Evolutionary conservation across 495 filamentous ascomycete genomes (phyloP), one percentile per base, ranked within the genome.

Genomic region (Aspergillus carlsbadensis): DNA sequence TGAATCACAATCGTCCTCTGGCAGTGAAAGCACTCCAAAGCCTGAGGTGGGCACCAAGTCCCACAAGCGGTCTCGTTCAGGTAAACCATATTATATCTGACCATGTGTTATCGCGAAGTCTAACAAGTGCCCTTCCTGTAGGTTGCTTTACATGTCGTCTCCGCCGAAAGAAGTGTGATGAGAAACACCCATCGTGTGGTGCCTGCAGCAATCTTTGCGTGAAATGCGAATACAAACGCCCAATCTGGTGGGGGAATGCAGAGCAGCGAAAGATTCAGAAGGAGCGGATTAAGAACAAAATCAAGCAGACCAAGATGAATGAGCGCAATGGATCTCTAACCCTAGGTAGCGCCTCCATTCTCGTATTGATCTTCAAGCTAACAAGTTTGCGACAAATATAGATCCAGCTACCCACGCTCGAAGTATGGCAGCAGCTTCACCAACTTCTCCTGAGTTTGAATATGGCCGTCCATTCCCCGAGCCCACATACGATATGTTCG

Each of bases 121-220:
- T 46, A 52, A 51, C 3, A 22, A 20, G 37, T 13, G 11, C 7
- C 18, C 24, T 70, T 14, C 37, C 41, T 24, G 15, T 37, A 98
- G 94, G 94, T 46, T 98, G 94, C 82, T 98, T 93, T 73, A 98
- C 93, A 52, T 98, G 94, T 78, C 87, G 94, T 65, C 73, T 98
- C 58, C 85, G 94, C 67, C 75, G 94, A 64, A 97, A 98, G 83
- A 98, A 98, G 84, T 98, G 94, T 75, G 93, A 98, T 68, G 94
- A 98, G 73, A 87, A 86, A 51, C 88, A 88, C 63, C 88, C 90
- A 35, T 77, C 84, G 59, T 98, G 94, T 78, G 83, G 83, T 47
- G 91, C 93, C 46, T 98, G 94, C 82, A 88, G 83, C 67, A 89
- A 96, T 64, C 84, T 98, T 39, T 84, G 85, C 10, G 81, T 98